Percentiles rank a stretch among this genome's conserved stretches.
These are phyloP conservation scores for Sporormia fimetaria DNA, from an alignment of 495 filamentous ascomycete genomes.

Conservation along the genomic window DNA sequence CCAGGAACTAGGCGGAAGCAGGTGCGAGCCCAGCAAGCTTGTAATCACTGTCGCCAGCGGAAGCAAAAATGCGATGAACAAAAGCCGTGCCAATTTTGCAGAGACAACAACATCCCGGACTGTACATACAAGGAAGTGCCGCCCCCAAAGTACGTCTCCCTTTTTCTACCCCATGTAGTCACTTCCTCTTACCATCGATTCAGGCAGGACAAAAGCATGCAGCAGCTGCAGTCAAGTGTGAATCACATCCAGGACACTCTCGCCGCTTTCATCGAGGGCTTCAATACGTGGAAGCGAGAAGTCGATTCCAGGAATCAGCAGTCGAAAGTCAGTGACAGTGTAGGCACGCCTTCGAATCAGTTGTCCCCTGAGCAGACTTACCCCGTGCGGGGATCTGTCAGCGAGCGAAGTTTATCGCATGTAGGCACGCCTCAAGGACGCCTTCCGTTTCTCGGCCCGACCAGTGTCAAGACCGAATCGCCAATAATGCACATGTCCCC, in stretches of 20 bases:
- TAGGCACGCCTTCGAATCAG: constrained; percentile 2
- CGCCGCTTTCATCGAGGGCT: constrained; percentile 5
- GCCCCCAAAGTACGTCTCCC: constrained; percentile 48
- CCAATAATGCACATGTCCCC: constrained; percentile 10
- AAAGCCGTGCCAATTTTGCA: constrained; percentile 36
- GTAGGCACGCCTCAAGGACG: constrained; percentile 18
- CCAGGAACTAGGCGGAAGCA: constrained; percentile 26
- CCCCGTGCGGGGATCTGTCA: constrained; percentile 4
- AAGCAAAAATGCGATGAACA: constrained; percentile 62
- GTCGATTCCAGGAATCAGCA: constrained; percentile 10
- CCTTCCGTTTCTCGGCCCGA: constrained; percentile 3
- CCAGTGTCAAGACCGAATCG: constrained; percentile 18
- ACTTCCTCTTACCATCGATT: not conserved
- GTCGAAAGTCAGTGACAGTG: not conserved
- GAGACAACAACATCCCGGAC: constrained; percentile 44
- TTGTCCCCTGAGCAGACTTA: constrained; percentile 9
- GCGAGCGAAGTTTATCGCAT: constrained; percentile 8
- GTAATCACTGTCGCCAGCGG: constrained; percentile 54
- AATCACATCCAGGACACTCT: constrained; percentile 13
- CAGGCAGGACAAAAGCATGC: constrained; percentile 36
- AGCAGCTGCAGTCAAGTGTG: constrained; percentile 26
- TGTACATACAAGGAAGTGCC: constrained; percentile 57
- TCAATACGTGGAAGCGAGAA: constrained; percentile 11
- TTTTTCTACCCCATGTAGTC: constrained; percentile 3
- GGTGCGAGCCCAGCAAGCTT: constrained; percentile 41